phyloP scores from a whole-genome alignment of 78 protist genomes.

The Anaeramoeba flamelloides region DNA sequence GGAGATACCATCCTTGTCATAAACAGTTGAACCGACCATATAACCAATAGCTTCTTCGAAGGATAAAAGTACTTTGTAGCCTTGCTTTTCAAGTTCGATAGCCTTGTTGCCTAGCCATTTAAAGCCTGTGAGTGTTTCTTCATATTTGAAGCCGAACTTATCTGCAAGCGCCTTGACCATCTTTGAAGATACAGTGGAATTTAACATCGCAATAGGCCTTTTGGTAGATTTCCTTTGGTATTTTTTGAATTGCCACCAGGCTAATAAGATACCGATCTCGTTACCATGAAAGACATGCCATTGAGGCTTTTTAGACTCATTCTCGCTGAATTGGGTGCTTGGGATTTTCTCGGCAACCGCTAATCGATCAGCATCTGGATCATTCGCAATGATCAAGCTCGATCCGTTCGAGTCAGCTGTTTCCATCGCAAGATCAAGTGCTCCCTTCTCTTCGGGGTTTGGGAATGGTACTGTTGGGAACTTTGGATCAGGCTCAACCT shows the following conservation, averaged over 20 bases:
- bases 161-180: background rate
- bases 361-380: slow-evolving; percentile 95
- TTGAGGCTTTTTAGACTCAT: too few relatives aligned
- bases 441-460: slow-evolving; percentile 73
- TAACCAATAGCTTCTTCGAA: background rate
- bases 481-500: slow-evolving; percentile 75
- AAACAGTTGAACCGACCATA: background rate
- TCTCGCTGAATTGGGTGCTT: too few relatives aligned
- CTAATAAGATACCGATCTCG: background rate
- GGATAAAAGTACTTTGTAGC: background rate
- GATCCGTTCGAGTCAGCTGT: slow-evolving; percentile 47
- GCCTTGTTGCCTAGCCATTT: background rate
- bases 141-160: background rate
- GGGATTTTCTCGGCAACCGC: slow-evolving; percentile 71
- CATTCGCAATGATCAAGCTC: slow-evolving; percentile 79
- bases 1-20: background rate
- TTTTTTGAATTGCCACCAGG: background rate
- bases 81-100: background rate
- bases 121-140: background rate
- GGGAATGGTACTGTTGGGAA: slow-evolving; percentile 91
- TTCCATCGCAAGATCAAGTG: slow-evolving; percentile 29
- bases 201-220: background rate
- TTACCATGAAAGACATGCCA: background rate
- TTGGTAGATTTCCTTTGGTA: background rate
- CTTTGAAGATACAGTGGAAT: background rate